Percentiles rank a stretch among this genome's conserved stretches.
Evolutionary conservation across 768 basidiomycete species (phyloP).

Genomic region (Antrodiella citrinella): DNA sequence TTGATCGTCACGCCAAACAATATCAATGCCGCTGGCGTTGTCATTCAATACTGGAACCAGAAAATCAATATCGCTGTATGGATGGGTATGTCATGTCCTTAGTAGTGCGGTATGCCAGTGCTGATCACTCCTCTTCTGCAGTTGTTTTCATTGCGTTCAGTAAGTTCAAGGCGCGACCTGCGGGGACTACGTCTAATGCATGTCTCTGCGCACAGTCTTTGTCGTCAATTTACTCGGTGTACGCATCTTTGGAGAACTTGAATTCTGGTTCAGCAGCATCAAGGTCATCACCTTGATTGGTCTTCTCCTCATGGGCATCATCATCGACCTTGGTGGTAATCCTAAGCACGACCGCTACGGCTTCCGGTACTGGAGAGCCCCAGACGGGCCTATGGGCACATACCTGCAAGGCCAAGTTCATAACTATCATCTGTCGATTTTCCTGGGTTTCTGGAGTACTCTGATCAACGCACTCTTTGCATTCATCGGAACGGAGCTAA

Average conservation of each 20-base stretch:
- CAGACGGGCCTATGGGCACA: slow-evolving; percentile 49
- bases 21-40: slow-evolving; percentile 49
- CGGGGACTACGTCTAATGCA: too few species aligned
- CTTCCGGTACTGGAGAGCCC: slow-evolving; percentile 36
- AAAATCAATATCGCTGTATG: slow-evolving; percentile 38
- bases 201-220: slow-evolving; percentile 42
- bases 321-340: slow-evolving; percentile 54
- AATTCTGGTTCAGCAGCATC: slow-evolving; percentile 66
- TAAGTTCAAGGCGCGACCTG: too few species aligned
- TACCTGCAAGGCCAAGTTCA: slow-evolving; percentile 43
- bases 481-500: slow-evolving; percentile 68
- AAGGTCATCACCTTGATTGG: slow-evolving; percentile 50
- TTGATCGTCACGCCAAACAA: slow-evolving; percentile 61
- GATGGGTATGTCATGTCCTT: slow-evolving; percentile 38
- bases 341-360: slow-evolving; percentile 26
- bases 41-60: slow-evolving; percentile 28
- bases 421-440: slow-evolving; percentile 40
- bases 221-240: slow-evolving; percentile 53
- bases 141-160: slow-evolving; percentile 54
- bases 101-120: not conserved
- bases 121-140: slow-evolving; percentile 12
- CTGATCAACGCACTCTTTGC: slow-evolving; percentile 69
- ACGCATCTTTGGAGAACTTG: slow-evolving; percentile 62
- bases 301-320: slow-evolving; percentile 44
- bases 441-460: slow-evolving; percentile 67